These are phyloP conservation scores for Phytopythium mirpurense DNA, from an alignment of 352 stramenopile genomes.

Conservation along the genomic window DNA sequence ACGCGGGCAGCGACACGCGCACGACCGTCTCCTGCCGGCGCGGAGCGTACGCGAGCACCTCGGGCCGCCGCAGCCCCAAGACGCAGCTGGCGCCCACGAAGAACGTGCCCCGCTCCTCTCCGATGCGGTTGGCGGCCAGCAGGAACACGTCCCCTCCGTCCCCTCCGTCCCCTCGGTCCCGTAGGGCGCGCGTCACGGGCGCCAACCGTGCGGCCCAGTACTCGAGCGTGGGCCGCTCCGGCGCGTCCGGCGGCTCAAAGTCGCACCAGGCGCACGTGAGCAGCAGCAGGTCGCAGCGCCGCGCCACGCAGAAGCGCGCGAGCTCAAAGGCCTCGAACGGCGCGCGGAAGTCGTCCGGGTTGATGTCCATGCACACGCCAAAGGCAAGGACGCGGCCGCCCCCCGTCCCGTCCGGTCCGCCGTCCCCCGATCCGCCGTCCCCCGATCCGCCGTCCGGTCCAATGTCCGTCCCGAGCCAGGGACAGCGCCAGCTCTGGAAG, in stretches of 20 bases:
- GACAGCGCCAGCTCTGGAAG: slow-evolving; percentile 68
- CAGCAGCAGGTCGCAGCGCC: slow-evolving; percentile 66
- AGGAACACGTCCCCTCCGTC: slow-evolving; percentile 59
- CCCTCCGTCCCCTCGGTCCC: slow-evolving; percentile 24
- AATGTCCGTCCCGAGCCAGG: slow-evolving; percentile 74
- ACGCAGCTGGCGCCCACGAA: slow-evolving; percentile 80
- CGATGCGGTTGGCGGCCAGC: slow-evolving; percentile 74
- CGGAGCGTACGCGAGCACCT: slow-evolving; percentile 38
- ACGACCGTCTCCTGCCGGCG: slow-evolving; percentile 56
- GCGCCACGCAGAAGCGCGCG: slow-evolving; percentile 35
- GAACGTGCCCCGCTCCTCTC: slow-evolving; percentile 68
- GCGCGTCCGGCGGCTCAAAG: slow-evolving; percentile 45
- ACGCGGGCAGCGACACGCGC: slow-evolving; percentile 39
- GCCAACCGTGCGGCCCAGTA: slow-evolving; percentile 72
- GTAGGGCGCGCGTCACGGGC: slow-evolving; percentile 47
- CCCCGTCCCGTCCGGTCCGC: no score
- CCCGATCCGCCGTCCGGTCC: no score
- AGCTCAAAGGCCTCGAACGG: slow-evolving; percentile 73
- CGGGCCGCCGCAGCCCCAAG: slow-evolving; percentile 54
- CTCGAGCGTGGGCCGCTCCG: slow-evolving; percentile 42
- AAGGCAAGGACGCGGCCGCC: no score
- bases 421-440: no score
- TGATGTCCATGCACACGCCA: no score
- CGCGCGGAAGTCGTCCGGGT: slow-evolving; percentile 65
- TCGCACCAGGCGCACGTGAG: slow-evolving; percentile 84